Base-by-base conservation (phyloP, 1,284 basidiomycete species). In the Heterobasidion annosum region DNA sequence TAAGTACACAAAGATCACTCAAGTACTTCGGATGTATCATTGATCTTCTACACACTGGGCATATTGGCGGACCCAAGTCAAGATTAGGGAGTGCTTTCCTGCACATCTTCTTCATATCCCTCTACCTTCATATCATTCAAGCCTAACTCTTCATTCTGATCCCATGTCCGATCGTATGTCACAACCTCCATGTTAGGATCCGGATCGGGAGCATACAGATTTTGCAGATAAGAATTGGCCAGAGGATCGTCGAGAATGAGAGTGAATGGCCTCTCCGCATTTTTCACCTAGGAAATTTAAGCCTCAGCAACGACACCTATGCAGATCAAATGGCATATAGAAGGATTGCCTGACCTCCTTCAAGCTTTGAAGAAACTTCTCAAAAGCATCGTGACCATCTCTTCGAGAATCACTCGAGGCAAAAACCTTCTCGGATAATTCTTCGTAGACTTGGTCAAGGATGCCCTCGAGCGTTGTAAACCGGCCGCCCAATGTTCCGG, bases 381-480 rank as follows among this genome's bases (percentile, higher is more conserved):
- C 81, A 62, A 96, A 94, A 34, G 77, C 75, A 34, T 77, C 73
- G 16, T 66, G 61, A 40, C 69, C 70, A 1, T 58, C 53, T 50
- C 35, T 48, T 59, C 64, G 64, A 62, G 87, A 81, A 64, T 94
- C 92, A n/a, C 89, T 89, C 1, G 76, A 73, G 13, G 85, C 79
- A 64, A 96, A 86, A n/a, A 91, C 85, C 64, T 97, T 98, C 61
- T 91, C 86, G 19, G 87, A 88, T 8, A 99, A 80, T 68, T 99
- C 96, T 61, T 97, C 95, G 72, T 96, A 95, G 15, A 99, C 83
- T 67, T 98, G 97, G 59, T 91, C 83, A 47, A 99, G 75, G 56
- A 99, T 85, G 37, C 97, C 97, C 70, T 99, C 97, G 25, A 98
- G 76, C 1, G 97, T 99, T 0, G 97, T 99, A 73, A 99, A 99